A percentile compares a stretch with the other conserved stretches of the same genome.
Evolutionary conservation across 192 early-diverging fungal species (phyloP).

Genomic region (Cetraspora pellucida): DNA sequence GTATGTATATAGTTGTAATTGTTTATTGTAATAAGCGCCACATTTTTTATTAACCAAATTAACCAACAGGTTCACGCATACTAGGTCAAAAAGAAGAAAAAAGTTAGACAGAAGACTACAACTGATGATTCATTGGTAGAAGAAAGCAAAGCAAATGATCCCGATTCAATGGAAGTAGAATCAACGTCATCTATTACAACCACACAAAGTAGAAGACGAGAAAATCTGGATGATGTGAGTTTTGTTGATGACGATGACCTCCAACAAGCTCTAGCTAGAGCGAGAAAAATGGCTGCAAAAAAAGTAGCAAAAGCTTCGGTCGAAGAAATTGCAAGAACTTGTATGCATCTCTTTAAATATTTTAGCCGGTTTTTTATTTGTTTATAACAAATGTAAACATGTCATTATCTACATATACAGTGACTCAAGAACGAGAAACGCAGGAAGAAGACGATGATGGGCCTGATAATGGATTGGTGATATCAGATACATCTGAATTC

Average conservation of each 20-base stretch:
- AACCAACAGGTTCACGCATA: conserved; percentile 39
- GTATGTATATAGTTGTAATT: conserved; percentile 36
- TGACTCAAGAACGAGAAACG: conserved; percentile 39
- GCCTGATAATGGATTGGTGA: conserved; percentile 54
- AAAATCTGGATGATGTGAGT: conserved; percentile 53
- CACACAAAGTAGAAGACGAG: conserved; percentile 1
- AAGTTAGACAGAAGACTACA: conserved; percentile 46
- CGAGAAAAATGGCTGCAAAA: conserved; percentile 64
- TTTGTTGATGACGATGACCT: conserved; percentile 96
- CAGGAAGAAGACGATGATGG: conserved; percentile 50
- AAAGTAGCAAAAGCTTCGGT: conserved; percentile 54
- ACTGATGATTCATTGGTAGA: conserved; percentile 47
- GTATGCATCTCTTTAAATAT: conserved; percentile 34
- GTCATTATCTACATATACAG: conserved; percentile 20
- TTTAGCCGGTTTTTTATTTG: neutral
- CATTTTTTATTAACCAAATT: conserved; percentile 20
- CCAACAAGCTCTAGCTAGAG: conserved; percentile 77
- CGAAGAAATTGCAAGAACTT: conserved; percentile 66
- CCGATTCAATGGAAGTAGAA: conserved; percentile 31
- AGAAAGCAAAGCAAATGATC: neutral
- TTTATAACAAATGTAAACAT: neutral
- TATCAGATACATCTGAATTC: conserved; percentile 90
- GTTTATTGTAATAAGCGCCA: neutral
- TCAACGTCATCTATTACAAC: neutral
- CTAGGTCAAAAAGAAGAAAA: conserved; percentile 61